Evolutionary conservation across 257 asterid genomes (phyloP), one percentile per base, ranked within the genome.

Genomic region (Henckelia pumila): DNA sequence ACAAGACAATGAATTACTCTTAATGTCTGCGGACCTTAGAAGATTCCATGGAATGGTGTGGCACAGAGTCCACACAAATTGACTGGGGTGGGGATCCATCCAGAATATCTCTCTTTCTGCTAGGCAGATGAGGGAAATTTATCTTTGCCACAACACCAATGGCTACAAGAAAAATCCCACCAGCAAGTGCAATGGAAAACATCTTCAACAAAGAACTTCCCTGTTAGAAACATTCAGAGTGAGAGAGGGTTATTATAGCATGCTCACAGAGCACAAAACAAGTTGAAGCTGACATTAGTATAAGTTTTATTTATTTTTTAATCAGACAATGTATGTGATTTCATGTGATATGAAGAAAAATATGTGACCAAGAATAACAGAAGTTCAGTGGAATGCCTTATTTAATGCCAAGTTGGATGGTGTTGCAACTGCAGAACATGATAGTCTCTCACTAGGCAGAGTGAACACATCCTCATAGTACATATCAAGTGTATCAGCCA

Each of bases 391-490:
- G 17, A 23, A 58, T 78, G 88, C 98, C 97, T 89, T 86, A 67
- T 58, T 73, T 61, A 66, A 67, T 28, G 75, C 63, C 67, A 75
- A 47, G 67, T 72, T 72, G 78, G 94, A 77, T 23, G 87, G 71
- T 73, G 76, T 86, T 74, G 83, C 81, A 73, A 73, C 84, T 28
- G 87, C 80, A 76, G 75, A 73, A 55, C 82, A 84, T 66, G 84
- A 75, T 58, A 92, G 71, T 66, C 78, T 84, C 73, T 88, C 86
- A 67, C 63, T 64, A 26, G 96, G 97, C 76, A 92, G 78, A 58
- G 98, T 86, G 82, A 80, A 92, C 55, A 76, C 79, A 82, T 92
- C 98, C 80, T 92, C 97, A 70, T 80, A 92, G 79, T 82, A 92
- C 88, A 89, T 84, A 77, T 92, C 97, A 55, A 92, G 86, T 68